Percentiles rank a stretch among this genome's conserved stretches.
phyloP scores from a whole-genome alignment of 2,329 filamentous ascomycete species.

The Cladosporium sp. region DNA sequence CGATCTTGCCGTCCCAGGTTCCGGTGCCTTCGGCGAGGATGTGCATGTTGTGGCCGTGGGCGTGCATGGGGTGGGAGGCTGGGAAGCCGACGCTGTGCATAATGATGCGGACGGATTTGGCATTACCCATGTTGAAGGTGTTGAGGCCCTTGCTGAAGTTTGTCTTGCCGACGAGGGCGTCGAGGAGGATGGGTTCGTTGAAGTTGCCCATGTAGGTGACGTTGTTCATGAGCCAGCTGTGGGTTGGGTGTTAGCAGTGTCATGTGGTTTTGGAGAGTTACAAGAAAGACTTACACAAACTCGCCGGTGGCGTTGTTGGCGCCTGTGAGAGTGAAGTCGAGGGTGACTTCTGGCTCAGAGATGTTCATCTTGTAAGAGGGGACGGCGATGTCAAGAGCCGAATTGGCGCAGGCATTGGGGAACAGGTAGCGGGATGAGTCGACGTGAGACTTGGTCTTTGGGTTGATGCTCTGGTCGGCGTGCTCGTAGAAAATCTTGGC shows the following conservation, averaged over 20 bases:
- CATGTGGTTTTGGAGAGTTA: neutral
- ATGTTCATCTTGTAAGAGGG: conserved; percentile 27
- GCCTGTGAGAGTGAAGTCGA: conserved; percentile 28
- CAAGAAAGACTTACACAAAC: conserved; percentile 36
- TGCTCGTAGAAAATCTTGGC: conserved; percentile 37
- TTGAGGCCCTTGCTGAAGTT: conserved; percentile 29
- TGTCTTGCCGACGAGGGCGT: conserved; percentile 27
- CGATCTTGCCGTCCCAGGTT: conserved; percentile 31
- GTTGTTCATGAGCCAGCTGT: conserved; percentile 53
- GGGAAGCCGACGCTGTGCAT: conserved; percentile 43
- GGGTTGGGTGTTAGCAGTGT: neutral
- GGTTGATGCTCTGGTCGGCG: conserved; percentile 30
- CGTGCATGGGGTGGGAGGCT: conserved; percentile 36
- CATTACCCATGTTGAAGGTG: conserved; percentile 52
- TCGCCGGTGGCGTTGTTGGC: conserved; percentile 41
- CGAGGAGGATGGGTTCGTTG: conserved; percentile 30
- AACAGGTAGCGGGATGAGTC: conserved; percentile 22
- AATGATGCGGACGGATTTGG: conserved; percentile 57
- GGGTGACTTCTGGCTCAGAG: conserved; percentile 27
- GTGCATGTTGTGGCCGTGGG: conserved; percentile 37
- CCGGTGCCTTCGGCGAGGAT: conserved; percentile 28
- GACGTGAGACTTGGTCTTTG: conserved; percentile 27
- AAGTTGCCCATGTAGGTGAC: conserved; percentile 42
- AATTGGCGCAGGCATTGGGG: conserved; percentile 27
- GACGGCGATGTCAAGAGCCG: conserved; percentile 23